Evolutionary conservation across 257 asterid genomes (phyloP).

Genomic region (Solanum chiquidenum): DNA sequence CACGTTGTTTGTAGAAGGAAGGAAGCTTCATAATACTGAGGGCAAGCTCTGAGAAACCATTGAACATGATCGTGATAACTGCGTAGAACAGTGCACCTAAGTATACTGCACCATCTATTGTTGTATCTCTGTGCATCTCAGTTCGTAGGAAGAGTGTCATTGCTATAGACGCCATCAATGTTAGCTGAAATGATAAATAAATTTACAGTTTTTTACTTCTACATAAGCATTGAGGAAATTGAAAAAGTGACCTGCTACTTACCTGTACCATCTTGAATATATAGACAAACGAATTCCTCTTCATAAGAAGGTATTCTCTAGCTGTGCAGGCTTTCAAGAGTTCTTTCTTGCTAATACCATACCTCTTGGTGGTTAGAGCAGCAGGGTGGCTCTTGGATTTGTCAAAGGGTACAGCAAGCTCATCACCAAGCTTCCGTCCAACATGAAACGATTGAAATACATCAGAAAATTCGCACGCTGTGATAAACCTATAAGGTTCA

Average conservation of each 20-base stretch:
- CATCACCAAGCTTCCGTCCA: slow-evolving; percentile 53
- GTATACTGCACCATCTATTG: slow-evolving; percentile 46
- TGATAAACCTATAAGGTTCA: slow-evolving; percentile 40
- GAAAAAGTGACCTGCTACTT: slow-evolving; percentile 1
- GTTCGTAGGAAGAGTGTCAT: slow-evolving; percentile 49
- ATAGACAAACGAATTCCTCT: slow-evolving; percentile 66
- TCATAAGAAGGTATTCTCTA: slow-evolving; percentile 58
- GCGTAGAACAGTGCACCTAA: slow-evolving; percentile 65
- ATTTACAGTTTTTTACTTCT: neutral
- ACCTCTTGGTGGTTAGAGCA: slow-evolving; percentile 45
- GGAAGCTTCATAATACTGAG: slow-evolving; percentile 63
- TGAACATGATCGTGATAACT: slow-evolving; percentile 44
- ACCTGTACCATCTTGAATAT: slow-evolving; percentile 63
- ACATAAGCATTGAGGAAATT: neutral
- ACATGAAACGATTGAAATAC: slow-evolving; percentile 58
- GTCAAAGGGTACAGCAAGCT: slow-evolving; percentile 57
- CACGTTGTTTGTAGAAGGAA: slow-evolving; percentile 73
- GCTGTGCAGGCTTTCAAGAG: slow-evolving; percentile 54
- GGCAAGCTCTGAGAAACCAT: slow-evolving; percentile 64
- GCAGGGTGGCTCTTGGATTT: slow-evolving; percentile 61
- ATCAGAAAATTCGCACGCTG: slow-evolving; percentile 53
- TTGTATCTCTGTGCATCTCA: slow-evolving; percentile 39
- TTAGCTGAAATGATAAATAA: slow-evolving; percentile 24
- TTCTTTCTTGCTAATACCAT: slow-evolving; percentile 67
- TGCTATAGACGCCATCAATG: slow-evolving; percentile 45